These are phyloP conservation scores for Phytophthora citrophthora DNA, from an alignment of 352 stramenopile genomes.

Conservation along the genomic window DNA sequence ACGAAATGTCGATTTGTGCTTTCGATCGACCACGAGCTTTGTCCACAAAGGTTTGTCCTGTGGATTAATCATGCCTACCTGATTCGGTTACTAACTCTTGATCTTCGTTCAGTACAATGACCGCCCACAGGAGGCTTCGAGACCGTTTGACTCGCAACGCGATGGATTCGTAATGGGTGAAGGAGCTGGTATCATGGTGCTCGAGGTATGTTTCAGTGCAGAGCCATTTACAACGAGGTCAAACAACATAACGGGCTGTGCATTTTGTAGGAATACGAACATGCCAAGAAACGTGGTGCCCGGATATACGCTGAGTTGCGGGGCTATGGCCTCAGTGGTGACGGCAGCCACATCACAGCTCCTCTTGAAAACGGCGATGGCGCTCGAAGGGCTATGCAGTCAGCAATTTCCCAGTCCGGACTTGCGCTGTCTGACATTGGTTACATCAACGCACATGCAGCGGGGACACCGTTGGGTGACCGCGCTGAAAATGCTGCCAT, in stretches of 20 bases:
- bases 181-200: slow-evolving; percentile 65
- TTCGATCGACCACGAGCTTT: slow-evolving; percentile 96
- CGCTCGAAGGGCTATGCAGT: slow-evolving; percentile 87
- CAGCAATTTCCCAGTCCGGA: slow-evolving; percentile 81
- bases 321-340: slow-evolving; percentile 94
- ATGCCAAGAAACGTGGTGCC: slow-evolving; percentile 90
- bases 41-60: slow-evolving; percentile 67
- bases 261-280: slow-evolving; percentile 76
- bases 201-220: slow-evolving; percentile 34
- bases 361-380: slow-evolving; percentile 64
- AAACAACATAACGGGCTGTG: neutral
- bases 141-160: slow-evolving; percentile 94
- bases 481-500: slow-evolving; percentile 93
- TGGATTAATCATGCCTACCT: neutral
- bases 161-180: slow-evolving; percentile 98
- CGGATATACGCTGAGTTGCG: slow-evolving; percentile 94
- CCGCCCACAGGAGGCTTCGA: slow-evolving; percentile 78
- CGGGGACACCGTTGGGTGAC: slow-evolving; percentile 96
- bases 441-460: slow-evolving; percentile 98
- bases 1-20: slow-evolving; percentile 92
- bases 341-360: slow-evolving; percentile 93
- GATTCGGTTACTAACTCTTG: neutral
- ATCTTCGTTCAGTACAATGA: slow-evolving; percentile 90
- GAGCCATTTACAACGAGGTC: no score
- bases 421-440: slow-evolving; percentile 85